Evolutionary conservation across 345 rosid species (phyloP).

Genomic region (Syzygium grande): DNA sequence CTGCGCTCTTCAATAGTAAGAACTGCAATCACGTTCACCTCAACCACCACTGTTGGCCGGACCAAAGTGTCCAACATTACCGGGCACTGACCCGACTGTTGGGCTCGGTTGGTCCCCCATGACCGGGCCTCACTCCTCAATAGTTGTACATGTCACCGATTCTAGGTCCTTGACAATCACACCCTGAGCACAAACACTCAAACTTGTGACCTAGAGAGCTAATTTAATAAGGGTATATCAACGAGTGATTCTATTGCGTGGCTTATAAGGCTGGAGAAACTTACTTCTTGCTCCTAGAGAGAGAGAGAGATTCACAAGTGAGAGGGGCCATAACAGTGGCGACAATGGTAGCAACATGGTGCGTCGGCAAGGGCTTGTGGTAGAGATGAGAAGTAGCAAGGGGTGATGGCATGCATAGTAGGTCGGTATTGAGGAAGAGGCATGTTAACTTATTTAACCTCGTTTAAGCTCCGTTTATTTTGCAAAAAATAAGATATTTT

Average conservation of each 20-base stretch:
- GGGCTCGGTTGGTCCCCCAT: neutral
- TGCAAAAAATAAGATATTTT: too few species aligned
- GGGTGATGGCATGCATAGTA: neutral
- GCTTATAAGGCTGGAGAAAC: neutral
- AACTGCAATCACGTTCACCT: rapidly evolving
- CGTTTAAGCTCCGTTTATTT: neutral
- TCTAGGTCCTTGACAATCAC: neutral
- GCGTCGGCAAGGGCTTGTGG: rapidly evolving
- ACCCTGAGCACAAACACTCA: neutral
- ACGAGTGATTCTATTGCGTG: neutral
- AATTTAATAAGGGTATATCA: neutral
- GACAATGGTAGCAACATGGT: neutral
- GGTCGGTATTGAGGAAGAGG: neutral
- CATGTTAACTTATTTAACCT: neutral
- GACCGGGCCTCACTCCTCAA: neutral
- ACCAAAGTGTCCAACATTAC: neutral
- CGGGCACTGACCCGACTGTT: rapidly evolving
- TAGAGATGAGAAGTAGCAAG: neutral
- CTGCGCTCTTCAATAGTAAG: neutral
- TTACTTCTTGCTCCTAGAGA: neutral
- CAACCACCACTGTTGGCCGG: rapidly evolving
- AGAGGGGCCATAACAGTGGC: neutral
- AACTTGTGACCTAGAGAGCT: neutral
- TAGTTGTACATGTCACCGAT: neutral
- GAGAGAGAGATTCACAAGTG: neutral